Evolutionary conservation across 2,329 filamentous ascomycete species (phyloP).

Genomic region (Cercospora zeae-maydis): DNA sequence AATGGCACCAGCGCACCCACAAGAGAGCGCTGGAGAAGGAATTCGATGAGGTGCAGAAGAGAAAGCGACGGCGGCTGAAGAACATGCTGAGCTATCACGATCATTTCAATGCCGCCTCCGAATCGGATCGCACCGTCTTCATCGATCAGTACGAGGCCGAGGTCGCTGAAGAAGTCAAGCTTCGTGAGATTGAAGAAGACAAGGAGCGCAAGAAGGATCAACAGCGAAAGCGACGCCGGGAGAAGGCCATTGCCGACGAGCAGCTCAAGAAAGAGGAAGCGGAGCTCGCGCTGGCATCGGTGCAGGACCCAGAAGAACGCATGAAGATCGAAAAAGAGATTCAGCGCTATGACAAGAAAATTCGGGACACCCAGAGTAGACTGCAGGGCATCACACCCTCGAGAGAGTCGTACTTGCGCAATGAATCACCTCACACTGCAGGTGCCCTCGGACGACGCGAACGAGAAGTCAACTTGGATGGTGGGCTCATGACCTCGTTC

Average conservation of each 20-base stretch:
- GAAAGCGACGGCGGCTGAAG: slow-evolving; percentile 61
- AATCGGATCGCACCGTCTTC: slow-evolving; percentile 71
- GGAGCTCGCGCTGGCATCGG: slow-evolving; percentile 70
- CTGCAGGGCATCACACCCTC: slow-evolving; percentile 73
- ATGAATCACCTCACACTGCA: slow-evolving; percentile 55
- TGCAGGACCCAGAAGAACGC: slow-evolving; percentile 77
- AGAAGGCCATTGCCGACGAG: slow-evolving; percentile 91
- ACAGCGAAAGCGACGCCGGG: slow-evolving; percentile 91
- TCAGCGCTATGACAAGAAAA: slow-evolving; percentile 88
- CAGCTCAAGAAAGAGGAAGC: slow-evolving; percentile 77
- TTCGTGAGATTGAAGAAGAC: slow-evolving; percentile 85
- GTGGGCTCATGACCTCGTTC: slow-evolving; percentile 80
- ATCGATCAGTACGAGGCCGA: slow-evolving; percentile 72
- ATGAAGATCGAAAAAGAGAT: slow-evolving; percentile 79
- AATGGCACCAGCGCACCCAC: slow-evolving; percentile 52
- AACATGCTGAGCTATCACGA: slow-evolving; percentile 55
- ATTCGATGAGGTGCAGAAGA: slow-evolving; percentile 59
- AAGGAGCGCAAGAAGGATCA: slow-evolving; percentile 99
- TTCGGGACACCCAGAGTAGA: slow-evolving; percentile 81
- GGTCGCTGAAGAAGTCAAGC: slow-evolving; percentile 80
- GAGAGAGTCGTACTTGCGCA: slow-evolving; percentile 62
- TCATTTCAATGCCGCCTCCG: slow-evolving; percentile 64
- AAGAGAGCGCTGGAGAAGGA: slow-evolving; percentile 69
- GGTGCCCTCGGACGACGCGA: slow-evolving; percentile 31
- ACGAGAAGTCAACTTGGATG: slow-evolving; percentile 71